A percentile compares a stretch with the other conserved stretches of the same genome.
phyloP scores from a whole-genome alignment of 495 filamentous ascomycete genomes.

The Astrocystis sublimbata region DNA sequence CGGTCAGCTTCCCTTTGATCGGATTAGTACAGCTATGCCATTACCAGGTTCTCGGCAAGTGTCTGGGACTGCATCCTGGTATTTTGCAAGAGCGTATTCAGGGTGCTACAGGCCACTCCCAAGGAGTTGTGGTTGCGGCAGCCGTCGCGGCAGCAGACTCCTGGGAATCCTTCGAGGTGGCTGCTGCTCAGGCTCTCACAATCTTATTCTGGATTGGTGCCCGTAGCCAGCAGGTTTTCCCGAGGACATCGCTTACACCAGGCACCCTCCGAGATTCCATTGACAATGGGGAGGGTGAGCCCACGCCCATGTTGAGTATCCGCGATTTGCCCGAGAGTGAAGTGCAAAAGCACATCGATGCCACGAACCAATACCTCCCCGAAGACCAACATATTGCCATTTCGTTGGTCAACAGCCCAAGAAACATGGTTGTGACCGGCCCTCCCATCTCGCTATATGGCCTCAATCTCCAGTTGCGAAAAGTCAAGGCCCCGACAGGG shows the following conservation, averaged over 20 bases:
- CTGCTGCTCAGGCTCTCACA: conserved; percentile 74
- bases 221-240: conserved; percentile 97
- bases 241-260: conserved; percentile 89
- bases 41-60: conserved; percentile 88
- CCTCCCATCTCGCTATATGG: conserved; percentile 95
- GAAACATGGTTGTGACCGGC: conserved; percentile 95
- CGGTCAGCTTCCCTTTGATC: conserved; percentile 95
- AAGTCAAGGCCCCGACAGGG: conserved; percentile 95
- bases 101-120: conserved; percentile 94
- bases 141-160: conserved; percentile 81
- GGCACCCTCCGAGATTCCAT: conserved; percentile 89
- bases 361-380: conserved; percentile 93
- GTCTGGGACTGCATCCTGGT: conserved; percentile 81
- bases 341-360: conserved; percentile 92
- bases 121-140: conserved; percentile 93
- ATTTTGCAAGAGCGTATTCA: conserved; percentile 76
- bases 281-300: conserved; percentile 88
- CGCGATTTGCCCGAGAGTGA: conserved; percentile 82
- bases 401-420: conserved; percentile 92
- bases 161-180: conserved; percentile 86
- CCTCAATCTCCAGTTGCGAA: conserved; percentile 88
- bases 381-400: conserved; percentile 90
- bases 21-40: conserved; percentile 93
- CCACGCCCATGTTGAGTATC: conserved; percentile 97
- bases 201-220: conserved; percentile 99